Evolutionary conservation across 1,284 basidiomycete species (phyloP), one percentile per base, ranked within the genome.

Genomic region (Cryptococcus sp.): DNA sequence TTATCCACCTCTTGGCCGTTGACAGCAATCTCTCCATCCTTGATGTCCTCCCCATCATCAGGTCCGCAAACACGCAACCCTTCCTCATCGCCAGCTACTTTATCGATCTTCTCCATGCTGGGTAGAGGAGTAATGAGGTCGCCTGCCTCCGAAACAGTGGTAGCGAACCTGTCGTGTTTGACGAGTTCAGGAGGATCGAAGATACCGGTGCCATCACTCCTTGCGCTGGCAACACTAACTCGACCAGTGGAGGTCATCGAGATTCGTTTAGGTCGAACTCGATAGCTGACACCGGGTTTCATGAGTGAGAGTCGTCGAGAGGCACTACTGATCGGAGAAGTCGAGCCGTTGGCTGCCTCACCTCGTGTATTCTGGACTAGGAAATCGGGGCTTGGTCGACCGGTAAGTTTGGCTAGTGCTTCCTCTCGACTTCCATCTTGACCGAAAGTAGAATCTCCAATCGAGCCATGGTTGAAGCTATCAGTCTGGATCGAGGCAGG

Each of bases 1-100:
- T 50, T 54, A 9, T 31, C 49, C 7, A 42, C 37, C n/a, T 50
- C 43, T 18, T 34, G 9, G 32, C 32, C n/a, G n/a, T n/a, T n/a
- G n/a, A n/a, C n/a, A n/a, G n/a, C n/a, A n/a, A 19, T 24, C 24
- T 16, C 48, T 13, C 22, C 47, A 13, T 36, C 47, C 4, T 40
- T 13, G 34, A 11, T 24, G 40, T 31, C 34, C n/a, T n/a, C n/a
- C n/a, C n/a, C n/a, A n/a, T n/a, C n/a, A n/a, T n/a, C n/a, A n/a
- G n/a, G n/a, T n/a, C n/a, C n/a, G n/a, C n/a, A n/a, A n/a, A n/a
- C n/a, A n/a, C n/a, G n/a, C n/a, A n/a, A n/a, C n/a, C n/a, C n/a
- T 9, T 49, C 16, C 11, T 31, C 41, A 10, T 34, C 32, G 32
- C 16, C 16, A 16, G 16, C 32, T 9, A 34, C 10, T 34, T 34